Conservation (phyloP, 2,329 filamentous ascomycete genomes). For the Cadophora gregata region DNA sequence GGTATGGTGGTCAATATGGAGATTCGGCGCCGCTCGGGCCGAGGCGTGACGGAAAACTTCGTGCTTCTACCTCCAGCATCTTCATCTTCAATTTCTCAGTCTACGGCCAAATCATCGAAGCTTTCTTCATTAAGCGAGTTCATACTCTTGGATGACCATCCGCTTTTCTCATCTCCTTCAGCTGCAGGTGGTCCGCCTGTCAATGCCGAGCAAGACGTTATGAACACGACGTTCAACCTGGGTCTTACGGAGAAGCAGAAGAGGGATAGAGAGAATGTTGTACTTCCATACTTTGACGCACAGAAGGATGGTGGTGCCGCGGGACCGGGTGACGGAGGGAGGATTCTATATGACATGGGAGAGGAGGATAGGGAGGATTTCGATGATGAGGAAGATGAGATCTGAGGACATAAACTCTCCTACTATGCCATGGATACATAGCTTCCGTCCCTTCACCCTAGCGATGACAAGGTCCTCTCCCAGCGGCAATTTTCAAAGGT, state of each 20-base stretch:
- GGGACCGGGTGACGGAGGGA: slow-evolving; percentile 81
- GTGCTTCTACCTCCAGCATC: slow-evolving; percentile 51
- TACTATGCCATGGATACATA: no score
- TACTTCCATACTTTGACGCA: slow-evolving; percentile 95
- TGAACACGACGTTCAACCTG: slow-evolving; percentile 82
- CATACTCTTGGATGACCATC: slow-evolving; percentile 77
- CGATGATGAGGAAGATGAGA: slow-evolving; percentile 79
- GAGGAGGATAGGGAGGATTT: slow-evolving; percentile 96
- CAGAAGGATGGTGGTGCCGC: slow-evolving; percentile 74
- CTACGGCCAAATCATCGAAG: slow-evolving; percentile 25
- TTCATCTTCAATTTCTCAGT: neutral
- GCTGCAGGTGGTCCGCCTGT: slow-evolving; percentile 39
- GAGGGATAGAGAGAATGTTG: slow-evolving; percentile 83
- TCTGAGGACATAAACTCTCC: slow-evolving; percentile 27
- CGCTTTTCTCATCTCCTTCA: slow-evolving; percentile 61
- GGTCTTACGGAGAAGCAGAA: slow-evolving; percentile 90
- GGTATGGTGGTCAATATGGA: slow-evolving; percentile 84
- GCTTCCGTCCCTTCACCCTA: no score
- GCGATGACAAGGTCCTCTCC: no score
- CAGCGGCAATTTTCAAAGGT: no score
- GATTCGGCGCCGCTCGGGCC: slow-evolving; percentile 68
- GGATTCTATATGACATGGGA: slow-evolving; percentile 97
- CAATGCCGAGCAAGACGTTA: slow-evolving; percentile 53
- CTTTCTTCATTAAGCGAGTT: slow-evolving; percentile 26
- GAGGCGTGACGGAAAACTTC: slow-evolving; percentile 60